These are phyloP conservation scores for Ceratorhiza oryzae-sativae DNA, from an alignment of 1,284 basidiomycete genomes.

Conservation along the genomic window DNA sequence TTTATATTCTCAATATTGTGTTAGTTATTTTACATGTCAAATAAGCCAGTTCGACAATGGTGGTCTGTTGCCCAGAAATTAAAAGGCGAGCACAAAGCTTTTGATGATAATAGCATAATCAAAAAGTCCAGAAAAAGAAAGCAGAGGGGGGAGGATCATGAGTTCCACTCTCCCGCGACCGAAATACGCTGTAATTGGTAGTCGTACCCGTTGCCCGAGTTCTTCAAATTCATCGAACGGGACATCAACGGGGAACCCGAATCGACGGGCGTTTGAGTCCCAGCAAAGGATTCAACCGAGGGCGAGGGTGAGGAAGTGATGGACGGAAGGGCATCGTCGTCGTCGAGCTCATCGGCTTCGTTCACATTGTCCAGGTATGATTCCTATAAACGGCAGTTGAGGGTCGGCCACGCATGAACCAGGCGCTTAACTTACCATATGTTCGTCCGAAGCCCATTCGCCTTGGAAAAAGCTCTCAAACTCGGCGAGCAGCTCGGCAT, in stretches of 20 bases:
- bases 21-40: conserved; percentile 24
- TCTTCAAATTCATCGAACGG: conserved; percentile 21
- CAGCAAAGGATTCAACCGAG: conserved; percentile 29
- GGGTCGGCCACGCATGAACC: conserved; percentile 6
- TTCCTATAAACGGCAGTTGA: conserved; percentile 4
- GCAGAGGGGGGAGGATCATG: conserved; percentile 2
- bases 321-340: conserved; percentile 1
- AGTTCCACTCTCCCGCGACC: conserved; percentile 29
- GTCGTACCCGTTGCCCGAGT: conserved; percentile 6
- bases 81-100: conserved; percentile 23
- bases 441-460: conserved; percentile 26
- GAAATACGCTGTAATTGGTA: conserved; percentile 15
- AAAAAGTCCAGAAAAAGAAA: conserved; percentile 27
- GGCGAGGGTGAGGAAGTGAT: conserved; percentile 32
- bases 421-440: conserved; percentile 18
- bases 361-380: conserved; percentile 6
- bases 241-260: conserved; percentile 19
- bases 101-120: conserved; percentile 32
- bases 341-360: conserved; percentile 10
- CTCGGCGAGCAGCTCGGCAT: conserved; percentile 24
- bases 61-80: conserved; percentile 23
- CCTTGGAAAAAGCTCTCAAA: conserved; percentile 30
- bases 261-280: conserved; percentile 30
- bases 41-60: conserved; percentile 11
- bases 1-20: conserved; percentile 21